phyloP scores from a whole-genome alignment of 208 protist genomes.

The Wallacemonas sp. region DNA sequence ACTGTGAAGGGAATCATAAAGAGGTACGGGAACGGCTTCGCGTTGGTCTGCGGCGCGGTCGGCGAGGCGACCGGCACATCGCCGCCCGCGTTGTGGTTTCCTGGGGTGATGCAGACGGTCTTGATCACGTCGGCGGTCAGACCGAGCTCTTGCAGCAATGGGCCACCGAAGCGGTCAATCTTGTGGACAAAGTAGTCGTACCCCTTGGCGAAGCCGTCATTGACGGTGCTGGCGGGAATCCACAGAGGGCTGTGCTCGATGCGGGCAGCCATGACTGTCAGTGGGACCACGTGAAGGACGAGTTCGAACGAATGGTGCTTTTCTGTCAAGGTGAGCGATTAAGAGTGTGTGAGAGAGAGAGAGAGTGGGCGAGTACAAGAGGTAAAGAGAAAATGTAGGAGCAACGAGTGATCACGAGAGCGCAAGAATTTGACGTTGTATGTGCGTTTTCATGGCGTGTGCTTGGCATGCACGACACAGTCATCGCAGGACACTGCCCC shows the following conservation, averaged over 20 bases:
- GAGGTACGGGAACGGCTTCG: conserved; percentile 26
- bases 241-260: conserved; percentile 34
- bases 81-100: conserved; percentile 11
- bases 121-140: conserved; percentile 21
- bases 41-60: conserved; percentile 4
- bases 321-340: too few species aligned
- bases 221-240: conserved; percentile 17
- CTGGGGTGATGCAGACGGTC: conserved; percentile 5
- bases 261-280: background rate
- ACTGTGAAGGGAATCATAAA: conserved; percentile 31
- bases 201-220: conserved; percentile 17
- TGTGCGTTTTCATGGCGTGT: too few species aligned
- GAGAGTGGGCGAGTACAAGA: too few species aligned
- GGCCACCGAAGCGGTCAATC: conserved; percentile 34
- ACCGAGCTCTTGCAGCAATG: conserved; percentile 22
- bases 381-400: too few species aligned
- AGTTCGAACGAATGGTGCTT: too few species aligned
- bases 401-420: too few species aligned
- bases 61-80: conserved; percentile 29
- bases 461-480: too few species aligned
- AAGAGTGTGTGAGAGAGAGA: too few species aligned
- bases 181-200: conserved; percentile 31
- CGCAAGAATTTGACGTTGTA: too few species aligned
- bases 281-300: too few species aligned
- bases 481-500: too few species aligned